Evolutionary conservation across 352 stramenopile species (phyloP).

Genomic region (Pythium sukuiense): DNA sequence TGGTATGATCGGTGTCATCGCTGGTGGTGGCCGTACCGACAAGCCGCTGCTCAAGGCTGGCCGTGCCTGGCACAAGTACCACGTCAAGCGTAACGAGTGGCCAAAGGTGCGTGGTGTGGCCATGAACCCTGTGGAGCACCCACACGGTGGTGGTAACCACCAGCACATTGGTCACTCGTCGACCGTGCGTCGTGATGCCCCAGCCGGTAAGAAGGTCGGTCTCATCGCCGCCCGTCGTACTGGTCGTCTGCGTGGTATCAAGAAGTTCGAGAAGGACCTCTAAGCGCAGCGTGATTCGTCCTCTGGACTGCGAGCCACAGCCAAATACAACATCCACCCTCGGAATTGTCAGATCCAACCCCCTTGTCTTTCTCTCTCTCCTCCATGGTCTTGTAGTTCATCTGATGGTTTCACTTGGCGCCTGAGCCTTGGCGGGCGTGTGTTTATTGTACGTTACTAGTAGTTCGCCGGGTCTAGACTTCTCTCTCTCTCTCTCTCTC

Average conservation of each 20-base stretch:
- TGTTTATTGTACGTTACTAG: slow-evolving; percentile 2
- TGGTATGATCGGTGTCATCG: slow-evolving; percentile 97
- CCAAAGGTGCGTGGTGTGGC: slow-evolving; percentile 98
- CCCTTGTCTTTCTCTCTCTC: slow-evolving; percentile 18
- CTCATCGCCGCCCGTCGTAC: slow-evolving; percentile 97
- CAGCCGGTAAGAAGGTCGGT: slow-evolving; percentile 98
- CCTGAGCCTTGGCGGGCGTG: too few relatives aligned
- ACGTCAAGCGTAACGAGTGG: slow-evolving; percentile 99
- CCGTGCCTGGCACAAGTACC: slow-evolving; percentile 98
- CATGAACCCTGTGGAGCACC: slow-evolving; percentile 99
- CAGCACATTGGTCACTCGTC: slow-evolving; percentile 99
- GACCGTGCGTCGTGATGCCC: slow-evolving; percentile 92
- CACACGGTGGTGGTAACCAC: slow-evolving; percentile 99
- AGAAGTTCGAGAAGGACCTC: slow-evolving; percentile 95
- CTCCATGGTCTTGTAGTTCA: not conserved
- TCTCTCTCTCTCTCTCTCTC: slow-evolving; percentile 30
- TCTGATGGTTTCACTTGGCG: slow-evolving; percentile 2
- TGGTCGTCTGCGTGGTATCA: slow-evolving; percentile 96
- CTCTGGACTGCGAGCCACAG: slow-evolving; percentile 4
- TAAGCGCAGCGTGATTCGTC: slow-evolving; percentile 36
- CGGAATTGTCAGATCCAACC: slow-evolving; percentile 15
- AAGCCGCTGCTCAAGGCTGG: slow-evolving; percentile 99
- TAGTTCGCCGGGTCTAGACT: not conserved
- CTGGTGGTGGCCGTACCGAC: slow-evolving; percentile 97
- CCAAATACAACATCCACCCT: slow-evolving; percentile 16